Percentiles rank a stretch among this genome's conserved stretches.
phyloP scores from a whole-genome alignment of 139 green algal genomes.

The Zygnema cylindricum region DNA sequence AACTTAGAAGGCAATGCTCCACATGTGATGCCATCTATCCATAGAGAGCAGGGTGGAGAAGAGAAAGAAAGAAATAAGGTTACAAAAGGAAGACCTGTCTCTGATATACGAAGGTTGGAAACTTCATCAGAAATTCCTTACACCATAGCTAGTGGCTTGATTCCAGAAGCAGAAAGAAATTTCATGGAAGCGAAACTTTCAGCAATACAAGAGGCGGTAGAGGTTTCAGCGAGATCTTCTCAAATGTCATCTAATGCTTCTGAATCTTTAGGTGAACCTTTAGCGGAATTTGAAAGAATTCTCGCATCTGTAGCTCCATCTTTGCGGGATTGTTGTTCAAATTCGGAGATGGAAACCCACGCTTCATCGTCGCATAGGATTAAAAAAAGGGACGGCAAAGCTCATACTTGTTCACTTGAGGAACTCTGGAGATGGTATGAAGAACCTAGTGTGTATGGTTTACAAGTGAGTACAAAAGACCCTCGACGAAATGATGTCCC shows the following conservation, averaged over 20 bases:
- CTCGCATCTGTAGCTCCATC: background rate
- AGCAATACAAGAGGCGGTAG: background rate
- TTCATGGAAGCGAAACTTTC: background rate
- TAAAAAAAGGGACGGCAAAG: background rate
- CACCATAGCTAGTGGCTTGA: background rate
- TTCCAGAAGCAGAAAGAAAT: background rate
- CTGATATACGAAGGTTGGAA: background rate
- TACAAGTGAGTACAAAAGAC: constrained; percentile 11
- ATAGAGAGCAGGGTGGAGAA: no score
- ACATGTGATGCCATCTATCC: no score
- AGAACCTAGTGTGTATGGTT: background rate
- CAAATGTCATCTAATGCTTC: background rate
- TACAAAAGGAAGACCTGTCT: background rate
- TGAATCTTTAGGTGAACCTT: background rate
- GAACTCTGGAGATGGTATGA: constrained; percentile 35
- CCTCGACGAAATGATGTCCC: background rate
- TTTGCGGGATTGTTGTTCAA: background rate
- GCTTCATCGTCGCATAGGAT: background rate
- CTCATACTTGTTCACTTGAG: background rate
- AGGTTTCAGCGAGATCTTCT: background rate
- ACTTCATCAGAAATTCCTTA: background rate
- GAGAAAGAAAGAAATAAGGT: background rate
- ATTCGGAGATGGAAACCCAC: background rate
- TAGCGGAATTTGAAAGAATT: background rate
- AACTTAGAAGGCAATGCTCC: background rate